phyloP scores from a whole-genome alignment of 2,329 filamentous ascomycete genomes.

The Neofusicoccum cordaticola region DNA sequence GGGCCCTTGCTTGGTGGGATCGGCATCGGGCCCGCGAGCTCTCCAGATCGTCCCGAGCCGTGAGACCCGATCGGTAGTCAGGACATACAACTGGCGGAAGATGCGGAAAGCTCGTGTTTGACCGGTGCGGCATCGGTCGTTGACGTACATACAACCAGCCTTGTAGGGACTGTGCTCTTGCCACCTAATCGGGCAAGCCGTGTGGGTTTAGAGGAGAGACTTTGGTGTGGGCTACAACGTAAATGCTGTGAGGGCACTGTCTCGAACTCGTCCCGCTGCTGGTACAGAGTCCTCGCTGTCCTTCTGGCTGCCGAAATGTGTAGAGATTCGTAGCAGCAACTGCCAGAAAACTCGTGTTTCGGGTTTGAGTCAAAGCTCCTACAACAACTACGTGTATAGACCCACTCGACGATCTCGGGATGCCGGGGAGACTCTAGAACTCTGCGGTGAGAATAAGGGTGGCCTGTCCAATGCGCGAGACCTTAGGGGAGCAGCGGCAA shows the following conservation, averaged over 20 bases:
- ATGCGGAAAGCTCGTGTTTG: neutral
- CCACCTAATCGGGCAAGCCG: too few species aligned
- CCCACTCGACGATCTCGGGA: neutral
- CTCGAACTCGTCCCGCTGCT: neutral
- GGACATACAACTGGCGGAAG: neutral
- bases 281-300: neutral
- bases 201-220: neutral
- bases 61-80: neutral
- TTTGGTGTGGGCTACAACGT: neutral
- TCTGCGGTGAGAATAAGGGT: neutral
- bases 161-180: neutral
- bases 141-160: neutral
- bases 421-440: too few species aligned
- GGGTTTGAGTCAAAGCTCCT: neutral
- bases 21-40: neutral
- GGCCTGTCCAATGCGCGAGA: neutral
- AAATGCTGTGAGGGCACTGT: neutral
- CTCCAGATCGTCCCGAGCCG: neutral
- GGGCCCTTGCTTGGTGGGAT: neutral
- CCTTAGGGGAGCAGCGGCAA: neutral
- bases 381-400: neutral
- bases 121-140: too few species aligned
- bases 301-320: neutral
- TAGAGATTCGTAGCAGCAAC: neutral
- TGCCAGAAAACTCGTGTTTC: neutral